Conservation (phyloP, 106 monocot species). For the Ottelia alismoides region DNA sequence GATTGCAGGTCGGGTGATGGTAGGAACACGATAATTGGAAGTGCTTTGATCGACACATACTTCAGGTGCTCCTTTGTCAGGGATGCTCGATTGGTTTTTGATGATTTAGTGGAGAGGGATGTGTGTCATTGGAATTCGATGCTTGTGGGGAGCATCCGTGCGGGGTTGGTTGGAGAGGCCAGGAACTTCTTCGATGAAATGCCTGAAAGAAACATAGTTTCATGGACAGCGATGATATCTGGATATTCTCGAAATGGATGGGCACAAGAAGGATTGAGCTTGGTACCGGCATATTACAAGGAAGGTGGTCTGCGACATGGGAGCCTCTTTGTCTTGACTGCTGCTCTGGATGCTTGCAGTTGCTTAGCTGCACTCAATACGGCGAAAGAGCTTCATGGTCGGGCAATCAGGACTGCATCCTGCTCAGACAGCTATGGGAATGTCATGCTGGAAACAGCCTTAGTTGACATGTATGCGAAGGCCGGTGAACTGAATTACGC, state of each 20-base stretch:
- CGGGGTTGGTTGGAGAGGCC: constrained; percentile 28
- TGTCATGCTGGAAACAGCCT: constrained; percentile 29
- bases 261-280: constrained; percentile 19
- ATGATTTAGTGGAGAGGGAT: constrained; percentile 13
- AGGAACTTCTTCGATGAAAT: constrained; percentile 19
- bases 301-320: constrained; percentile 13
- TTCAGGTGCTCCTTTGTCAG: constrained; percentile 22
- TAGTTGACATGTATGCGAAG: constrained; percentile 47
- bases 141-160: constrained; percentile 23
- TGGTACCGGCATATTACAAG: constrained; percentile 18
- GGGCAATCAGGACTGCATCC: too few species aligned
- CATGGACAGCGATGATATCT: constrained; percentile 40
- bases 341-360: constrained; percentile 43
- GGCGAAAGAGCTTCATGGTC: constrained; percentile 49
- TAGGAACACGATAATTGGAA: constrained; percentile 9
- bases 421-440: constrained; percentile 13
- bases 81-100: constrained; percentile 24
- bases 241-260: constrained; percentile 28
- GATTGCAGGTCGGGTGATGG: neutral
- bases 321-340: constrained; percentile 27
- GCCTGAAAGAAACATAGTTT: constrained; percentile 32
- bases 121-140: constrained; percentile 39
- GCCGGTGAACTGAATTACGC: constrained; percentile 30
- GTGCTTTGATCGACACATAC: constrained; percentile 48
- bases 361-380: constrained; percentile 24